These are phyloP conservation scores for Claviceps fusiformis DNA, from an alignment of 2,329 filamentous ascomycete species.

Conservation along the genomic window DNA sequence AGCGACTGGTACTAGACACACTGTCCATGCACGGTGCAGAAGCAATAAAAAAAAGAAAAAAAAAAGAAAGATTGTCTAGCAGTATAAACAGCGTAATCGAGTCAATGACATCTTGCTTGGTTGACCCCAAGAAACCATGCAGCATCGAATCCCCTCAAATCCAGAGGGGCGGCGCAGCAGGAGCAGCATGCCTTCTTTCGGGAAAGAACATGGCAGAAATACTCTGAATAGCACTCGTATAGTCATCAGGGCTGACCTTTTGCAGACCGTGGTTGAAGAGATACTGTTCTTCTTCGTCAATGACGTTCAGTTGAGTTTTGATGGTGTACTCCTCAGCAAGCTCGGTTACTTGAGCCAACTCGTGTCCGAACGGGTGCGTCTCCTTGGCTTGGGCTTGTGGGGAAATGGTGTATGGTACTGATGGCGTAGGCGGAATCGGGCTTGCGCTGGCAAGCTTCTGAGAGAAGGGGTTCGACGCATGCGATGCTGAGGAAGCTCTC, in stretches of 20 bases:
- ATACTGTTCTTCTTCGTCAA: conserved; percentile 54
- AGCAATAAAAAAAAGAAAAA: not conserved
- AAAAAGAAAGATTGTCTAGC: conserved; percentile 9
- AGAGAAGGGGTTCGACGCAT: conserved; percentile 17
- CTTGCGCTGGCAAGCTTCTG: conserved; percentile 17
- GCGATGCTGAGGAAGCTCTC: conserved; percentile 34
- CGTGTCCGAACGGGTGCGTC: conserved; percentile 69
- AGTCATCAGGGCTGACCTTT: conserved; percentile 69
- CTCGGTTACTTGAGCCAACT: conserved; percentile 85
- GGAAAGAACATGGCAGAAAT: conserved; percentile 50
- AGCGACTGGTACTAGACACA: conserved; percentile 1
- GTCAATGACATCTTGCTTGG: conserved; percentile 1
- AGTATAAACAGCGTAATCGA: conserved; percentile 21
- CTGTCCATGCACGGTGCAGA: not conserved
- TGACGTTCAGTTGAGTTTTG: conserved; percentile 41
- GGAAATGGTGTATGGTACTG: conserved; percentile 13
- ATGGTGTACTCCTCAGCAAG: conserved; percentile 77
- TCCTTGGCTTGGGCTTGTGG: conserved; percentile 24
- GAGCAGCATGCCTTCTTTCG: conserved; percentile 18
- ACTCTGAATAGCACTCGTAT: conserved; percentile 64
- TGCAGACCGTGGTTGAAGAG: conserved; percentile 56
- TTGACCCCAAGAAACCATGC: not conserved
- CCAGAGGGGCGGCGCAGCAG: conserved; percentile 29
- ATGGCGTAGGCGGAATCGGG: conserved; percentile 17
- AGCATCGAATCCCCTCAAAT: conserved; percentile 24